Percentiles rank a stretch among this genome's conserved stretches.
Evolutionary conservation across 176 grass and related monocot species (phyloP).

Genomic region (Ensete ventricosum): DNA sequence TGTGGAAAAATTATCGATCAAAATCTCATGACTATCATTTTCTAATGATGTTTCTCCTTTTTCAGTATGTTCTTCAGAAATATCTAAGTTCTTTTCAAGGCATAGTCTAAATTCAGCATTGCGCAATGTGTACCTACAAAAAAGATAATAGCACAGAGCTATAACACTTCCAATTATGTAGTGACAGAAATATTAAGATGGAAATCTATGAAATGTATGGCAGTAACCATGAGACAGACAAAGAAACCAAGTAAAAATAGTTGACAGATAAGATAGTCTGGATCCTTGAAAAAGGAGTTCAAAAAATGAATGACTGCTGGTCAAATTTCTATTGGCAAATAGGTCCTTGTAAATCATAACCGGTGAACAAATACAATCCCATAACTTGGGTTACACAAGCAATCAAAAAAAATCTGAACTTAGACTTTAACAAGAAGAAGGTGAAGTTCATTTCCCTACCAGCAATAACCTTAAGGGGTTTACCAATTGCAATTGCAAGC

Average conservation of each 20-base stretch:
- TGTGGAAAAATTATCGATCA: slow-evolving; percentile 39
- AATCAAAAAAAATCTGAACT: no score
- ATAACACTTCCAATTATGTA: no score
- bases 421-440: no score
- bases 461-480: no score
- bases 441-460: no score
- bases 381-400: no score
- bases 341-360: no score
- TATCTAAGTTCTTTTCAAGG: slow-evolving; percentile 76
- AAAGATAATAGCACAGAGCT: not conserved
- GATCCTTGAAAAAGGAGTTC: not conserved
- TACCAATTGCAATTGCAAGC: no score
- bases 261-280: not conserved
- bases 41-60: slow-evolving; percentile 27
- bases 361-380: no score
- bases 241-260: not conserved
- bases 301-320: not conserved
- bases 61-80: slow-evolving; percentile 54
- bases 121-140: slow-evolving; percentile 67
- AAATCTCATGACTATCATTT: slow-evolving; percentile 29
- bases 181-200: not conserved
- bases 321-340: no score
- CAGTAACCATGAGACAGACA: not conserved
- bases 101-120: slow-evolving; percentile 90
- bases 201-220: no score